Evolutionary conservation across 805 yeast genomes (phyloP).

Genomic region (Candida xiaguanensis): DNA sequence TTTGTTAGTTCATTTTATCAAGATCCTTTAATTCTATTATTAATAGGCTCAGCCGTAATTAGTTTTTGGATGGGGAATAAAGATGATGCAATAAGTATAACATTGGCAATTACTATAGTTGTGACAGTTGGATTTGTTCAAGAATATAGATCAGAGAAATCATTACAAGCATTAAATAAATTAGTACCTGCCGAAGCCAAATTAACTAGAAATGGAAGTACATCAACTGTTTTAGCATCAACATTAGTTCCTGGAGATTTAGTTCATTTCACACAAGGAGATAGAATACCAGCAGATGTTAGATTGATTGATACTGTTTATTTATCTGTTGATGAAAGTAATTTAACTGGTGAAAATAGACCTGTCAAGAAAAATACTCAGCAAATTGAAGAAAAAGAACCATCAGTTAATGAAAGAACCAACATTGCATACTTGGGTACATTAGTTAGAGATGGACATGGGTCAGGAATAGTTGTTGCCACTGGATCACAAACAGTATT

Average conservation of each 20-base stretch:
- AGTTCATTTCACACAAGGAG: slow-evolving; percentile 88
- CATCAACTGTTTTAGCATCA: slow-evolving; percentile 80
- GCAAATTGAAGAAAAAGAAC: slow-evolving; percentile 27
- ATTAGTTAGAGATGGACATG: slow-evolving; percentile 92
- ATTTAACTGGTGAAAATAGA: slow-evolving; percentile 90
- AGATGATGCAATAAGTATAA: slow-evolving; percentile 93
- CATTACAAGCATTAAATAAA: slow-evolving; percentile 86
- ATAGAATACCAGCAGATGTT: slow-evolving; percentile 93
- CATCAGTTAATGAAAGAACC: slow-evolving; percentile 64
- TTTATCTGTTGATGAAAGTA: slow-evolving; percentile 85
- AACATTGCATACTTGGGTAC: slow-evolving; percentile 97
- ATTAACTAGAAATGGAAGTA: slow-evolving; percentile 74
- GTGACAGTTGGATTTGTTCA: slow-evolving; percentile 97
- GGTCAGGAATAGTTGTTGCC: slow-evolving; percentile 87
- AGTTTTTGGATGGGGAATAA: slow-evolving; percentile 92
- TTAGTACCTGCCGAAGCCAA: slow-evolving; percentile 97
- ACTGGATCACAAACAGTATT: slow-evolving; percentile 89
- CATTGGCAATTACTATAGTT: slow-evolving; percentile 87
- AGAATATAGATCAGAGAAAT: slow-evolving; percentile 93
- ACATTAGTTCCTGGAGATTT: slow-evolving; percentile 94
- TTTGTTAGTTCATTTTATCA: slow-evolving; percentile 79
- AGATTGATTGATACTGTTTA: slow-evolving; percentile 77
- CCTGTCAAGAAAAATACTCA: slow-evolving; percentile 71
- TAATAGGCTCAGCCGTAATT: slow-evolving; percentile 85
- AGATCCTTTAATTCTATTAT: slow-evolving; percentile 83